Evolutionary conservation across 345 rosid genomes (phyloP), one percentile per base, ranked within the genome.

Genomic region (Eucalyptus tenuipes): DNA sequence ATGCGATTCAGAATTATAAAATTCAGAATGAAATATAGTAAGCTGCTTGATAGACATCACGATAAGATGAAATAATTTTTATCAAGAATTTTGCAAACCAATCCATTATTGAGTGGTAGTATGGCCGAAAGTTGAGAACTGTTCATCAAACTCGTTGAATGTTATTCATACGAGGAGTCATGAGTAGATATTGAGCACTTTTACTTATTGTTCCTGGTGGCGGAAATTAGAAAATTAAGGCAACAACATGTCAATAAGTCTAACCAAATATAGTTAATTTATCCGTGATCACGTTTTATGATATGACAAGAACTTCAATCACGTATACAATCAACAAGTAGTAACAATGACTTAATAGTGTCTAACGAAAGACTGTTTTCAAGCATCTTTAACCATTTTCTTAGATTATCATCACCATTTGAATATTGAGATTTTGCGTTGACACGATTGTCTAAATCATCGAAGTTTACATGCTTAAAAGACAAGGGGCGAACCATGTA

Each of bases 271-370:
- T 31, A 8, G 7, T 37, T 68, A 29, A 61, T 61, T 29, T 29
- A 61, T 29, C 5, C 0, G 2, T 5, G 11, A 33, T 33, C 4
- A 6, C 4, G 1, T 37, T 20, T 9, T 37, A 71, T 18, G 7
- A 71, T 18, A 7, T 37, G 12, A 14, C 4, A 12, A 71, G 8
- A 18, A 18, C 13, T 37, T 71, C 1, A 22, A 71, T 71, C 45
- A 10, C 2, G 0, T 7, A 3, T 11, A 71, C 81, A 18, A 24
- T 71, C 45, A 20, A 71, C 11, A 37, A 10, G 44, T 9, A 71
- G 81, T 10, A 31, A 50, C 0, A 4, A 31, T 4, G 25, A 18
- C 14, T 10, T 71, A 18, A 18, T 71, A 37, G 6, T 10, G 13
- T 37, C 25, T 6, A 37, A 37, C 1, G 2, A 20, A 18, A 5